Conservation (phyloP, 345 rosid genomes). For the Citrus inodora region DNA sequence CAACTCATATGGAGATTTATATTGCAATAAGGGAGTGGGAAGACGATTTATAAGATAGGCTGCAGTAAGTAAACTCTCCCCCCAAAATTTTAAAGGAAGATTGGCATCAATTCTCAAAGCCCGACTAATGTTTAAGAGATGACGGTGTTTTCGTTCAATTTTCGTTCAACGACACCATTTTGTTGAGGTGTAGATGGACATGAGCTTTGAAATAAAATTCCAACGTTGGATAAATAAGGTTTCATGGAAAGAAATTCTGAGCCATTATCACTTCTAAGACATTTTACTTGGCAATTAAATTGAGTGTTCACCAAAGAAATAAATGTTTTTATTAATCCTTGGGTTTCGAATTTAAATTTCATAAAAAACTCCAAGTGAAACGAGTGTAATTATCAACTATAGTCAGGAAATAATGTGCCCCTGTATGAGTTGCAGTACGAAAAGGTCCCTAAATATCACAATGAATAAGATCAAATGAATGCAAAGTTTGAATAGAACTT, state of each 20-base stretch:
- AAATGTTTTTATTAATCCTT: neutral
- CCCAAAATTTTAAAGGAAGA: neutral
- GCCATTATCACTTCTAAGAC: too few relatives aligned
- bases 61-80: neutral
- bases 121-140: neutral
- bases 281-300: too few relatives aligned
- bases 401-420: too few relatives aligned
- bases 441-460: neutral
- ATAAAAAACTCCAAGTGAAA: too few relatives aligned
- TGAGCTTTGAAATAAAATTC: too few relatives aligned
- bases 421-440: too few relatives aligned
- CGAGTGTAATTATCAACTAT: too few relatives aligned
- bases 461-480: neutral
- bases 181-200: neutral
- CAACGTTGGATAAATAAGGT: too few relatives aligned
- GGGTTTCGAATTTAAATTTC: neutral
- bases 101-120: neutral
- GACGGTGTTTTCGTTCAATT: neutral
- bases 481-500: too few relatives aligned
- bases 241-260: too few relatives aligned
- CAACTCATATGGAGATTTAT: neutral
- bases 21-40: neutral
- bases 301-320: too few relatives aligned
- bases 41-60: neutral
- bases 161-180: neutral